Conservation (phyloP, 2,329 filamentous ascomycete genomes). For the Hymenoscyphus fructigenus region DNA sequence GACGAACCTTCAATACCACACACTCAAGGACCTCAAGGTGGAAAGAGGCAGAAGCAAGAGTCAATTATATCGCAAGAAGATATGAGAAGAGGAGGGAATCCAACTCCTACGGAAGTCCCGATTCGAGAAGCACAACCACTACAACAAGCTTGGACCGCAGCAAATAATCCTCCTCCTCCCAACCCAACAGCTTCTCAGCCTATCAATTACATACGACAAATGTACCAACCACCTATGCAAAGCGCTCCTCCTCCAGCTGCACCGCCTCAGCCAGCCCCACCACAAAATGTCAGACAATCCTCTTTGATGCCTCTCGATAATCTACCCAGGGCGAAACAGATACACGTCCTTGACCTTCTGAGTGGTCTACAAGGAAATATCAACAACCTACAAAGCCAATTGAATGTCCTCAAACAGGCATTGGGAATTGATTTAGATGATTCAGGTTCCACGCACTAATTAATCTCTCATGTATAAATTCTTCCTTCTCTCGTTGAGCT, state of each 20-base stretch:
- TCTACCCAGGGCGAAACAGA: slow-evolving; percentile 26
- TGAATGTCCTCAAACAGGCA: slow-evolving; percentile 26
- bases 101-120: not conserved
- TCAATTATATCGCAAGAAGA: not conserved
- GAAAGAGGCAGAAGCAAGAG: not conserved
- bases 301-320: slow-evolving; percentile 21
- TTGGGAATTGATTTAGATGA: slow-evolving; percentile 25
- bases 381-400: slow-evolving; percentile 28
- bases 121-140: slow-evolving; percentile 1
- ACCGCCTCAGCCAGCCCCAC: not conserved
- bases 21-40: not conserved
- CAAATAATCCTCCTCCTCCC: slow-evolving; percentile 4
- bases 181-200: slow-evolving; percentile 9
- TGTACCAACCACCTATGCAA: not conserved
- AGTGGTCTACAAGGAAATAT: slow-evolving; percentile 28
- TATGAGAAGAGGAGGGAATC: not conserved
- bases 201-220: slow-evolving; percentile 7
- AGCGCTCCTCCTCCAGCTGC: not conserved
- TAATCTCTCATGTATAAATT: slow-evolving; percentile 6
- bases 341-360: slow-evolving; percentile 27
- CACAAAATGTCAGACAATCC: not conserved
- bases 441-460: slow-evolving; percentile 9
- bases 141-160: slow-evolving; percentile 9
- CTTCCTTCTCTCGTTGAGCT: not conserved
- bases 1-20: not conserved